Evolutionary conservation across 2,329 filamentous ascomycete species (phyloP).

Genomic region (Colletotrichum sansevieriae): DNA sequence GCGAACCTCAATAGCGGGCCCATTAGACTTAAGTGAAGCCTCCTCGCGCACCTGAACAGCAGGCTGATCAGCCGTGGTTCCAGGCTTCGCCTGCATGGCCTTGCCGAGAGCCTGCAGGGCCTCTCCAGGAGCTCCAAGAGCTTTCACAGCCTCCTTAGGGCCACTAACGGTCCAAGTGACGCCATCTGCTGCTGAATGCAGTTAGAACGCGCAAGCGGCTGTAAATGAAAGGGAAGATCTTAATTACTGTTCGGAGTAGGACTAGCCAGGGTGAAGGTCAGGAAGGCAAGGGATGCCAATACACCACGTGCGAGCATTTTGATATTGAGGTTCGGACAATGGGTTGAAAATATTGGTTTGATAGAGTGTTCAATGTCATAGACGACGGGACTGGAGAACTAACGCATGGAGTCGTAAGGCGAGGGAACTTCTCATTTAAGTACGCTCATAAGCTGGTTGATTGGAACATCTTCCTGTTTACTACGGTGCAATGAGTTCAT

Average conservation of each 20-base stretch:
- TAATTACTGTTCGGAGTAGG: background rate
- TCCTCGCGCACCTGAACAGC: background rate
- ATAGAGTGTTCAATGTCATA: too few species aligned
- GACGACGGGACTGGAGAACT: too few species aligned
- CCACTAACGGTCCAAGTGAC: constrained; percentile 6
- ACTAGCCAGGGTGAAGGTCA: background rate
- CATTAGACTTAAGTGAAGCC: background rate
- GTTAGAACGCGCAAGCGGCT: background rate
- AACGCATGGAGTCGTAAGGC: too few species aligned
- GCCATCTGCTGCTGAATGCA: background rate
- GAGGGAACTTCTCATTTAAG: background rate
- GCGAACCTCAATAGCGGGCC: background rate
- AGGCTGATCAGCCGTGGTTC: background rate
- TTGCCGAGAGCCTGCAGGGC: constrained; percentile 4
- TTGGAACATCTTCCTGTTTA: background rate
- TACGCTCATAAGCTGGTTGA: background rate
- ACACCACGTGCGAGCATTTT: constrained; percentile 9
- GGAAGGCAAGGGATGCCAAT: background rate
- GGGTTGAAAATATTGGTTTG: background rate
- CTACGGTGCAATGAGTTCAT: background rate
- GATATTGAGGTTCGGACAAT: background rate
- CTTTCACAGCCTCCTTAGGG: background rate
- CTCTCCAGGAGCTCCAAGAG: background rate
- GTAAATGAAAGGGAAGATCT: background rate
- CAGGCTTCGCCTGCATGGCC: background rate